phyloP scores from a whole-genome alignment of 352 stramenopile genomes.

The Pythium myriotylum region DNA sequence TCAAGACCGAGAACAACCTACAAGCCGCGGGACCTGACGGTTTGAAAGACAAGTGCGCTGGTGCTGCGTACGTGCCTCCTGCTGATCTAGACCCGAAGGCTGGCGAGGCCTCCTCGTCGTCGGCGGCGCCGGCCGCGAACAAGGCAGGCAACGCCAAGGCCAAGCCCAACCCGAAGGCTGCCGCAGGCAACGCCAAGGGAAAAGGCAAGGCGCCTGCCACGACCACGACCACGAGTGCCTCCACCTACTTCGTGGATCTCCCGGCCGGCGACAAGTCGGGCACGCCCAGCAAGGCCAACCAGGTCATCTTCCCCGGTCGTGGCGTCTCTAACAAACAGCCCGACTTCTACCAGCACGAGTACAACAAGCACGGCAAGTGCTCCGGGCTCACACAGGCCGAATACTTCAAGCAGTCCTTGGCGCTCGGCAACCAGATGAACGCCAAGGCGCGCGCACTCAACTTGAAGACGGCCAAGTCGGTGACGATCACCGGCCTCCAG shows the following conservation, averaged over 20 bases:
- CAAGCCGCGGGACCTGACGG: not conserved
- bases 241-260: not conserved
- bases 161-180: not conserved
- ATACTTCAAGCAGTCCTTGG: constrained; percentile 2
- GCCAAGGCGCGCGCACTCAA: not conserved
- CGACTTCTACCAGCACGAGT: constrained; percentile 11
- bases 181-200: not conserved
- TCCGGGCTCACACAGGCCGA: not conserved
- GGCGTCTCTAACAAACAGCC: constrained; percentile 4
- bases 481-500: not conserved
- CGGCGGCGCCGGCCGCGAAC: no score
- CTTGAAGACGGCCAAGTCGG: not conserved
- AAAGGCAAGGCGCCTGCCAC: no score
- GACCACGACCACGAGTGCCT: not conserved
- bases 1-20: constrained; percentile 1
- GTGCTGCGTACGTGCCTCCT: not conserved
- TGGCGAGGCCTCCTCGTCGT: not conserved
- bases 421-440: not conserved
- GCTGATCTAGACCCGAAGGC: not conserved
- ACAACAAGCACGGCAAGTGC: constrained; percentile 9
- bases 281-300: not conserved
- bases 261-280: not conserved
- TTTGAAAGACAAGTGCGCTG: not conserved
- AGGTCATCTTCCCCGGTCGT: not conserved
- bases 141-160: not conserved